Evolutionary conservation across 1,284 basidiomycete species (phyloP).

Genomic region (Termitomyces sp.): DNA sequence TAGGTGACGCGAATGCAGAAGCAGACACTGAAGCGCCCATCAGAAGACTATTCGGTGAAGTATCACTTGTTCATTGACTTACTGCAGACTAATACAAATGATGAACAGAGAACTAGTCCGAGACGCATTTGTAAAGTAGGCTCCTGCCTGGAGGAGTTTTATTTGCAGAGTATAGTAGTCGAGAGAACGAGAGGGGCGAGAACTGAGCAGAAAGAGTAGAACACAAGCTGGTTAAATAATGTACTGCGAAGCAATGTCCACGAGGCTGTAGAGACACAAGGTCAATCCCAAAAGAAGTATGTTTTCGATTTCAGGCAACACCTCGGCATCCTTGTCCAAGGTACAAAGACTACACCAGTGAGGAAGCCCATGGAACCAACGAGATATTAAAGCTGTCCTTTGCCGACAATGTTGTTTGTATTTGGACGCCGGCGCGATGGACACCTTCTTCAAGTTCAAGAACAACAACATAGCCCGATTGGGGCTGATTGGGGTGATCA

Average conservation of each 20-base stretch:
- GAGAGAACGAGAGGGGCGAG: neutral
- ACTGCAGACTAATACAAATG: constrained; percentile 11
- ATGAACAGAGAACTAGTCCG: constrained; percentile 3
- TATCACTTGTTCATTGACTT: neutral
- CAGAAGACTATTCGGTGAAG: neutral
- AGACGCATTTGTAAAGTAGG: neutral
- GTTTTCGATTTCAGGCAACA: constrained; percentile 1
- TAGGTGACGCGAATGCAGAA: constrained; percentile 11
- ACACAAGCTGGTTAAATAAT: neutral
- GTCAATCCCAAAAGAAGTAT: constrained; percentile 12
- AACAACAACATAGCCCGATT: constrained; percentile 10
- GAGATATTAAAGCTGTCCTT: neutral
- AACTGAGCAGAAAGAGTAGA: neutral
- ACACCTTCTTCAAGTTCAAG: neutral
- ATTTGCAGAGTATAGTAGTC: neutral
- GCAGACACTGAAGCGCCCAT: constrained; percentile 10
- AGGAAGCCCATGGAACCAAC: neutral
- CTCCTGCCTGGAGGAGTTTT: neutral
- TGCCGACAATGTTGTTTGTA: constrained; percentile 6
- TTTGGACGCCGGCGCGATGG: neutral
- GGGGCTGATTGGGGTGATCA: constrained; percentile 7
- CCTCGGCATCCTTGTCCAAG: neutral
- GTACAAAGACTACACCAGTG: neutral
- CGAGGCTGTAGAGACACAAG: constrained; percentile 14
- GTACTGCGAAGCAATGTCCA: neutral